Percentiles rank a stretch among this genome's conserved stretches.
Evolutionary conservation across 257 asterid species (phyloP).

Genomic region (Ilex aquifolium): DNA sequence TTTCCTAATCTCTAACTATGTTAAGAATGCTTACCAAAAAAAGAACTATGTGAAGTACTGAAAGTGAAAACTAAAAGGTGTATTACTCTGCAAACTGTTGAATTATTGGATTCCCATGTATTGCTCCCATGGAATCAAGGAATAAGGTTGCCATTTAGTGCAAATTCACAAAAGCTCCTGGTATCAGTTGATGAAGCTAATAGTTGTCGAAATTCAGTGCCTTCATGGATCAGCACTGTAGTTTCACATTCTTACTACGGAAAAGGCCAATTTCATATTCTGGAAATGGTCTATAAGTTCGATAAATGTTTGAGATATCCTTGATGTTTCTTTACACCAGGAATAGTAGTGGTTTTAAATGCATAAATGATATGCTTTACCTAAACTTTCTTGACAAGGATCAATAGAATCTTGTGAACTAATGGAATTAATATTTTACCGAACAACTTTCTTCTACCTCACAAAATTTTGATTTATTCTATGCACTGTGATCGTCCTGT

Average conservation of each 20-base stretch:
- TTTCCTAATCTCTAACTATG: too few species aligned
- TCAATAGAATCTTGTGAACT: neutral
- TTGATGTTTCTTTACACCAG: neutral
- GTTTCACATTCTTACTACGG: neutral
- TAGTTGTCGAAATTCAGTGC: too few species aligned
- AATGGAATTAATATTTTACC: neutral
- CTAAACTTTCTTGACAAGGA: neutral
- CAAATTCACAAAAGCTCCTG: too few species aligned
- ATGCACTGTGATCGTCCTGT: constrained; percentile 7
- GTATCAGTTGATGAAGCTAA: too few species aligned
- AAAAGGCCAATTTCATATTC: neutral
- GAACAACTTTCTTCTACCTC: neutral
- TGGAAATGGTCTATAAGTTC: neutral
- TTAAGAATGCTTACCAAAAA: too few species aligned
- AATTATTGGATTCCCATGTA: too few species aligned
- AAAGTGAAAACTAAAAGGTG: too few species aligned
- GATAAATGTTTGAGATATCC: neutral
- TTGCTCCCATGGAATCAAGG: too few species aligned
- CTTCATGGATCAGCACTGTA: too few species aligned
- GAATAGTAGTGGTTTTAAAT: neutral
- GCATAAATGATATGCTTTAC: neutral
- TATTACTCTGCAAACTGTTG: too few species aligned
- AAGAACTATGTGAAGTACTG: too few species aligned
- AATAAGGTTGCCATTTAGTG: too few species aligned
- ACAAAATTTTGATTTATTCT: neutral